Percentiles rank a stretch among this genome's conserved stretches.
Conservation (phyloP, 257 asterid species). For the Scutellaria baicalensis region DNA sequence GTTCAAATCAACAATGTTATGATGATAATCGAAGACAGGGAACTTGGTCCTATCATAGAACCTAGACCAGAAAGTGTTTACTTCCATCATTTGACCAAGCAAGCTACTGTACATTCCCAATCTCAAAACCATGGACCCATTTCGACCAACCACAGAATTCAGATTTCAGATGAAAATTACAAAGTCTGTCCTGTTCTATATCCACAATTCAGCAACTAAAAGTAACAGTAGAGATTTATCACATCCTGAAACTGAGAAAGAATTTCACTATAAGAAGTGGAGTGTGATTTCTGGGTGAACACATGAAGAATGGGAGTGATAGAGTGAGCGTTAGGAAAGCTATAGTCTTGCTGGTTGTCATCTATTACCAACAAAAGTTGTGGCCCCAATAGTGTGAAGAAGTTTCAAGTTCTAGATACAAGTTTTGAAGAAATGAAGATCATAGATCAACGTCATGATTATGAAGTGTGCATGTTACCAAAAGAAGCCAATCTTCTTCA, state of each 20-base stretch:
- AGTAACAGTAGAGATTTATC: background rate
- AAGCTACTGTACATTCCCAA: background rate
- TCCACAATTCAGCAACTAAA: background rate
- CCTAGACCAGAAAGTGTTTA: background rate
- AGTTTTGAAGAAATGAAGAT: background rate
- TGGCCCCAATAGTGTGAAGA: background rate
- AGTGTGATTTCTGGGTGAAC: background rate
- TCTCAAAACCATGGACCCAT: background rate
- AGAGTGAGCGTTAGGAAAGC: background rate
- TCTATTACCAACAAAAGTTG: background rate
- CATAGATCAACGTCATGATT: background rate
- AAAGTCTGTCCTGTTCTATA: background rate
- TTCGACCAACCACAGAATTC: background rate
- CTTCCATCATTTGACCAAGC: background rate
- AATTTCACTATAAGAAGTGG: background rate
- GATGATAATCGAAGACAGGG: background rate
- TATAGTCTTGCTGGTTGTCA: background rate
- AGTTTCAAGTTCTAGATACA: background rate
- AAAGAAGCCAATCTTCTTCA: constrained; percentile 1
- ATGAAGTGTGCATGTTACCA: background rate
- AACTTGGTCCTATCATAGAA: background rate
- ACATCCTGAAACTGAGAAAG: background rate
- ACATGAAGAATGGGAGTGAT: background rate
- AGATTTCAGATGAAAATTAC: background rate
- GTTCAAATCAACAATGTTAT: background rate